phyloP scores from a whole-genome alignment of 345 rosid genomes.

The Populus pruinosa region DNA sequence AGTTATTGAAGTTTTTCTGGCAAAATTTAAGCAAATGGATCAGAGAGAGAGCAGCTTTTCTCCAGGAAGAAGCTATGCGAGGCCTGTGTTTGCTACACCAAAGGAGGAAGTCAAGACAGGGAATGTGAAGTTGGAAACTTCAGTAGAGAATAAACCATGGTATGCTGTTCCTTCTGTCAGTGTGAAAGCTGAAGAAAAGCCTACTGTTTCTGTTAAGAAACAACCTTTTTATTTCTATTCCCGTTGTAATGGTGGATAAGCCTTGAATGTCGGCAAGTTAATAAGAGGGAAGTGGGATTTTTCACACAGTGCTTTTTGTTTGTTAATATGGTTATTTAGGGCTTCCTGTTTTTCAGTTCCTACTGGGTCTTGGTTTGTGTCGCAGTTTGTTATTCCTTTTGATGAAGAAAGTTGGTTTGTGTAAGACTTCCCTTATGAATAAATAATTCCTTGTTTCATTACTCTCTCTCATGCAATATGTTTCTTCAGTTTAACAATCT shows the following conservation, averaged over 20 bases:
- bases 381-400: too few species aligned
- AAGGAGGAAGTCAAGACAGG: not conserved
- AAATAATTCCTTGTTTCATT: too few species aligned
- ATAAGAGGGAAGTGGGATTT: too few species aligned
- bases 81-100: not conserved
- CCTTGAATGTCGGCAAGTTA: not conserved
- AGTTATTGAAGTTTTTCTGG: not conserved
- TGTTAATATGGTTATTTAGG: too few species aligned
- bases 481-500: too few species aligned
- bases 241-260: not conserved
- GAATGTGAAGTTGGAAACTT: not conserved
- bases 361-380: too few species aligned
- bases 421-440: too few species aligned
- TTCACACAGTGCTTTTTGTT: too few species aligned
- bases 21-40: not conserved
- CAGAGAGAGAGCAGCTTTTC: not conserved
- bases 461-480: too few species aligned
- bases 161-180: not conserved
- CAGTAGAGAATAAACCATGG: not conserved
- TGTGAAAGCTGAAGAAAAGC: not conserved
- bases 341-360: too few species aligned
- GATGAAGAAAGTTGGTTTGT: too few species aligned
- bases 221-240: too few species aligned
- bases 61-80: not conserved
- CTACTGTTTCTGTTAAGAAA: not conserved